Conservation (phyloP, 306 rosid species). For the Macrotyloma uniflorum region DNA sequence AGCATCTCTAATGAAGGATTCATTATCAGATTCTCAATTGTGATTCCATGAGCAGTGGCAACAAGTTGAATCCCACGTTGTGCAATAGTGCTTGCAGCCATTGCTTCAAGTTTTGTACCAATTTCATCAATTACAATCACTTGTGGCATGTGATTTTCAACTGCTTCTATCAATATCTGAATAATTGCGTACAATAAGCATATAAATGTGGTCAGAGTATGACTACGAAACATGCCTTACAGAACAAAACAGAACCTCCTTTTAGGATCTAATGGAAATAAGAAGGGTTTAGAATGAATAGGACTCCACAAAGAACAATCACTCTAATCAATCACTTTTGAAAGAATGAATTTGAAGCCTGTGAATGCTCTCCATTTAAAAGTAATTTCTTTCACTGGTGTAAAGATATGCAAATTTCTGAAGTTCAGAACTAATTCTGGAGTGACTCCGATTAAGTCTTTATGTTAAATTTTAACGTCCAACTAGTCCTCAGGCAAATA, state of each 20-base stretch:
- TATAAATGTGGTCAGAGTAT: slow-evolving; percentile 17
- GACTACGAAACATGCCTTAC: neutral
- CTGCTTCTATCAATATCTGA: slow-evolving; percentile 96
- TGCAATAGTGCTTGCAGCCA: slow-evolving; percentile 98
- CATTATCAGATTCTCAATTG: slow-evolving; percentile 89
- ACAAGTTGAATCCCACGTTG: slow-evolving; percentile 98
- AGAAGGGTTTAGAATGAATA: slow-evolving; percentile 18
- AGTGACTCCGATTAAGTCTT: neutral
- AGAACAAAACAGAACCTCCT: neutral
- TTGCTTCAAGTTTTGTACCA: slow-evolving; percentile 97
- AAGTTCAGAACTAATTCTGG: slow-evolving; percentile 14
- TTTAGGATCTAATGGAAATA: neutral
- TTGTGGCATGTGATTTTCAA: slow-evolving; percentile 99
- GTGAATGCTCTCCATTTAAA: neutral
- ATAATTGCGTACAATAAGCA: slow-evolving; percentile 33
- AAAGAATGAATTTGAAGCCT: slow-evolving; percentile 20
- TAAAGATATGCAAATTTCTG: neutral
- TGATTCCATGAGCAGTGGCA: slow-evolving; percentile 98
- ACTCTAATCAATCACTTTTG: neutral
- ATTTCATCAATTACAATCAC: slow-evolving; percentile 96
- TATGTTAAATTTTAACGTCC: slow-evolving; percentile 2
- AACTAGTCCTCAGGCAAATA: neutral
- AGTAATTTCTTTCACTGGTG: neutral
- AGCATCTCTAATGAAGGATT: slow-evolving; percentile 96
- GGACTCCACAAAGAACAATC: neutral